phyloP scores from a whole-genome alignment of 495 filamentous ascomycete species.

The Hapsidospora chrysogenum region DNA sequence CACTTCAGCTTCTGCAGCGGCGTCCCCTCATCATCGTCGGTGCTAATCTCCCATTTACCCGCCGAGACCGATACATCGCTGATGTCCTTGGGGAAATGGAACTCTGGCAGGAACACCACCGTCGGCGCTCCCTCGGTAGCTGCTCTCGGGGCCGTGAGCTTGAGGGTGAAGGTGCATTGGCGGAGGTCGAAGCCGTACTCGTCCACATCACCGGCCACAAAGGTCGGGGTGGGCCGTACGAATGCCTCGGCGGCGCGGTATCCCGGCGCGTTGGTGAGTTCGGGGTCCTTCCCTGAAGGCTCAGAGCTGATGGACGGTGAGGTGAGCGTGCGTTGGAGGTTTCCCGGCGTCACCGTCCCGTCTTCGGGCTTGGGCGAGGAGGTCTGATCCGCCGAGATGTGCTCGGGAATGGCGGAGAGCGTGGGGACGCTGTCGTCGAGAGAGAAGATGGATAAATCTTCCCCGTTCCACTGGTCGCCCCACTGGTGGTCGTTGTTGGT shows the following conservation, averaged over 20 bases:
- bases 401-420: constrained; percentile 24
- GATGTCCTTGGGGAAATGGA: constrained; percentile 69
- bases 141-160: constrained; percentile 34
- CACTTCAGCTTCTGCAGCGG: constrained; percentile 61
- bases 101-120: constrained; percentile 75
- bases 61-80: constrained; percentile 58
- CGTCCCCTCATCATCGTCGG: constrained; percentile 47
- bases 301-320: constrained; percentile 53
- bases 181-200: constrained; percentile 64
- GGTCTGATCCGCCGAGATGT: constrained; percentile 13
- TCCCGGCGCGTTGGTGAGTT: constrained; percentile 43
- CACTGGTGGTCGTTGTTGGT: constrained; percentile 74
- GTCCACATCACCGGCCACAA: constrained; percentile 48
- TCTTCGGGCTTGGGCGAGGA: constrained; percentile 27
- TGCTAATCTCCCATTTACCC: constrained; percentile 77
- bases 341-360: constrained; percentile 43
- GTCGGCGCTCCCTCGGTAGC: constrained; percentile 50
- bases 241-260: constrained; percentile 86
- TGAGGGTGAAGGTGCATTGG: constrained; percentile 55
- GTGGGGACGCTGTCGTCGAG: constrained; percentile 61
- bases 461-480: constrained; percentile 95
- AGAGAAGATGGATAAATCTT: constrained; percentile 85
- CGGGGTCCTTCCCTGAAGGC: constrained; percentile 28
- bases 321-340: constrained; percentile 55
- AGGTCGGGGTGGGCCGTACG: constrained; percentile 69